Conservation (phyloP, 805 yeast genomes). For the Saccharomyces eubayanus region DNA sequence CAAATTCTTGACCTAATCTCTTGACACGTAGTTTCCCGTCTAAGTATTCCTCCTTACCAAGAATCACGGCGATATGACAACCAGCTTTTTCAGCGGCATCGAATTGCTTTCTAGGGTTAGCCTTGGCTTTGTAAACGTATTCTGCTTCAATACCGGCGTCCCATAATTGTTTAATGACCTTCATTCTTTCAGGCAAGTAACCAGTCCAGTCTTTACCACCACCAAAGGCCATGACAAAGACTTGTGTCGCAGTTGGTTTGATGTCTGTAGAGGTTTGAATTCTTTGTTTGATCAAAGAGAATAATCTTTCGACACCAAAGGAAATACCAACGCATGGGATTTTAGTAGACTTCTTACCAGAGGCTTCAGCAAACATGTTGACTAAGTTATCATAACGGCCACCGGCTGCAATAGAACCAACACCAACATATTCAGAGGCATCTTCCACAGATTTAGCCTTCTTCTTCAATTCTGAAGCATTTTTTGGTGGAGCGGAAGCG, state of each 20-base stretch:
- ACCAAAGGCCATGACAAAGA: conserved; percentile 94
- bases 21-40: conserved; percentile 80
- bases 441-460: conserved; percentile 62
- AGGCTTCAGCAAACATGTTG: conserved; percentile 86
- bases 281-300: conserved; percentile 79
- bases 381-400: conserved; percentile 96
- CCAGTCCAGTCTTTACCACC: conserved; percentile 97
- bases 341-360: conserved; percentile 65
- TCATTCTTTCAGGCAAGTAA: conserved; percentile 85
- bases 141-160: conserved; percentile 82
- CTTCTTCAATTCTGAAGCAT: conserved; percentile 60
- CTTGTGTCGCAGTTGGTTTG: conserved; percentile 85
- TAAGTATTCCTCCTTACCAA: conserved; percentile 86
- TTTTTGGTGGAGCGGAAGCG: conserved; percentile 90
- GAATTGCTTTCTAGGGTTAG: conserved; percentile 91
- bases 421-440: conserved; percentile 94
- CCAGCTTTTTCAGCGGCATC: conserved; percentile 96
- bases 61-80: conserved; percentile 79
- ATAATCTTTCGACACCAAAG: conserved; percentile 92
- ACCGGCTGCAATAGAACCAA: conserved; percentile 97
- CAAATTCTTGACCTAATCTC: conserved; percentile 80
- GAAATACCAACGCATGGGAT: conserved; percentile 98
- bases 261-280: conserved; percentile 51
- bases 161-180: conserved; percentile 78
- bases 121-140: conserved; percentile 85